Conservation (phyloP, 2,329 filamentous ascomycete species). For the Parascedosporium putredinis region DNA sequence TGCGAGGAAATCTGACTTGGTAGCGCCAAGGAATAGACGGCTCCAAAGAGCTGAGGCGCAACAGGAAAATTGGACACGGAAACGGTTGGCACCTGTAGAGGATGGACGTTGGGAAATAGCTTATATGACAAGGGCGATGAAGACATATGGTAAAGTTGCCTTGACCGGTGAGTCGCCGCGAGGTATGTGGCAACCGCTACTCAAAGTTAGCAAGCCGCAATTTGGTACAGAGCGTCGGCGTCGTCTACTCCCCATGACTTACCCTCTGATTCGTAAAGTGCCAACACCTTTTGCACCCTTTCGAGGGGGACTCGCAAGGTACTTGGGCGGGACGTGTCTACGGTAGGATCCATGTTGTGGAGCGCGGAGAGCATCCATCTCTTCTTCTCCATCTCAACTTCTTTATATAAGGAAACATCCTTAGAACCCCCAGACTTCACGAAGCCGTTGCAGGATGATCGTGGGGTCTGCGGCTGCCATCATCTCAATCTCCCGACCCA, state of each 20-base stretch:
- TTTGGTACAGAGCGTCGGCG: neutral
- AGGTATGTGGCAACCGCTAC: slow-evolving; percentile 40
- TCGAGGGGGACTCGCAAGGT: slow-evolving; percentile 12
- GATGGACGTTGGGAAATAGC: slow-evolving; percentile 28
- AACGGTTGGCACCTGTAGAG: slow-evolving; percentile 27
- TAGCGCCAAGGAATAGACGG: slow-evolving; percentile 43
- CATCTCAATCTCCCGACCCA: slow-evolving; percentile 42
- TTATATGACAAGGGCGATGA: slow-evolving; percentile 26
- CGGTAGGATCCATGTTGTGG: slow-evolving; percentile 30
- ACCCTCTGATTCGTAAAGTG: slow-evolving; percentile 43
- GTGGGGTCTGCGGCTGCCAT: slow-evolving; percentile 44
- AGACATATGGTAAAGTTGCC: slow-evolving; percentile 36
- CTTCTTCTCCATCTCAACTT: slow-evolving; percentile 44
- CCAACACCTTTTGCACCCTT: slow-evolving; percentile 27
- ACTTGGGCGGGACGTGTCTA: slow-evolving; percentile 9
- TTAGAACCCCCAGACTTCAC: slow-evolving; percentile 36
- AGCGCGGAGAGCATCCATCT: slow-evolving; percentile 53
- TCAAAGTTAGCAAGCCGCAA: neutral
- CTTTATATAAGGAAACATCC: slow-evolving; percentile 37
- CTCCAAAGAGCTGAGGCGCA: slow-evolving; percentile 32
- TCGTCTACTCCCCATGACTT: neutral
- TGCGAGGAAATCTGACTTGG: slow-evolving; percentile 45
- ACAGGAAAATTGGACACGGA: slow-evolving; percentile 26
- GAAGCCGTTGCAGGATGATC: slow-evolving; percentile 43
- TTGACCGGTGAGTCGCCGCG: slow-evolving; percentile 29